Evolutionary conservation across 2,329 filamentous ascomycete genomes (phyloP).

Genomic region (Clarireedia homoeocarpa): DNA sequence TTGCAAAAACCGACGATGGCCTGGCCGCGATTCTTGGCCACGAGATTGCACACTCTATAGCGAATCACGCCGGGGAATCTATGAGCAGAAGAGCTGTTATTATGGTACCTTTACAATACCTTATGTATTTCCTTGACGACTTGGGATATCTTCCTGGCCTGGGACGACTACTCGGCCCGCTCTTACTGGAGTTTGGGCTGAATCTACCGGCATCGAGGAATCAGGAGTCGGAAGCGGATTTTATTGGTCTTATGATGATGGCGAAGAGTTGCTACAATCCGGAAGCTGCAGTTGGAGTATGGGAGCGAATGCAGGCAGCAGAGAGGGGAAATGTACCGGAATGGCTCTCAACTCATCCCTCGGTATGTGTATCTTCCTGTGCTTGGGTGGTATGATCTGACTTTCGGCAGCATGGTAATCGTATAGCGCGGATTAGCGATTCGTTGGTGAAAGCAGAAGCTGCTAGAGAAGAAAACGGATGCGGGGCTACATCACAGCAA

Average conservation of each 20-base stretch:
- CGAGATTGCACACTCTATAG: slow-evolving; percentile 71
- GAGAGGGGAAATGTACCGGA: slow-evolving; percentile 51
- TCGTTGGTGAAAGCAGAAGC: slow-evolving; percentile 53
- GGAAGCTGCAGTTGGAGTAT: slow-evolving; percentile 56
- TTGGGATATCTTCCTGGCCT: slow-evolving; percentile 20
- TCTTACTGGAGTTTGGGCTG: slow-evolving; percentile 51
- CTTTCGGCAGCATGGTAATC: slow-evolving; percentile 43
- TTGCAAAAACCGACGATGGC: slow-evolving; percentile 59
- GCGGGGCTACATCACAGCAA: slow-evolving; percentile 25
- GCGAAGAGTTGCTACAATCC: slow-evolving; percentile 72
- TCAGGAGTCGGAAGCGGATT: slow-evolving; percentile 73
- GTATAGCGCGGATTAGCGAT: slow-evolving; percentile 56
- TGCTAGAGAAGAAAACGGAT: slow-evolving; percentile 47
- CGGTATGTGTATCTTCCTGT: slow-evolving; percentile 38
- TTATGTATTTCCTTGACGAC: slow-evolving; percentile 30
- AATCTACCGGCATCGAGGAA: slow-evolving; percentile 58
- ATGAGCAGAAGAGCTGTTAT: slow-evolving; percentile 34
- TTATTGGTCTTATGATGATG: slow-evolving; percentile 78
- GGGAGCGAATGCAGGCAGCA: slow-evolving; percentile 55
- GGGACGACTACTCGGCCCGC: slow-evolving; percentile 18
- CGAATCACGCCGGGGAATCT: slow-evolving; percentile 59
- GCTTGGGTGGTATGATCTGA: slow-evolving; percentile 10
- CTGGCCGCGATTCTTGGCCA: slow-evolving; percentile 71
- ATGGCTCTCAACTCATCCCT: slow-evolving; percentile 70
- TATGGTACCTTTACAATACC: slow-evolving; percentile 32